phyloP scores from a whole-genome alignment of 2,329 filamentous ascomycete genomes.

The Colletotrichum sp. region DNA sequence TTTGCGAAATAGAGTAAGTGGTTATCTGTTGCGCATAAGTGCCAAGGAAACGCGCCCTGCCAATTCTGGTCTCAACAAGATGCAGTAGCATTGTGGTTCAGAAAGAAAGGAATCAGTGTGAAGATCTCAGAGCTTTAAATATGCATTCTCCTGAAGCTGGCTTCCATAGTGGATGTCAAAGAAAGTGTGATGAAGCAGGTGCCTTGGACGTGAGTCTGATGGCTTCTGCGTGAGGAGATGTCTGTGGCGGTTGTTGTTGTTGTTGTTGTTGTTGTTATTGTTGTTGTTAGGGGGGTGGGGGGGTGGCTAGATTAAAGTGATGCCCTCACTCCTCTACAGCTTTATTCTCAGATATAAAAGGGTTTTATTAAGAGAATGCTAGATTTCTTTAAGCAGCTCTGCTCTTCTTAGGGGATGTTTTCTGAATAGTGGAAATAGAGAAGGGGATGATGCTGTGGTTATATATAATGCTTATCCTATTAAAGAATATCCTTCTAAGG shows the following conservation, averaged over 20 bases:
- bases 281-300: too few species aligned
- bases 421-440: background rate
- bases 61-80: too few species aligned
- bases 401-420: fast-evolving
- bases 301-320: fast-evolving
- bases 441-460: background rate
- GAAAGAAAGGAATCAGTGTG: too few species aligned
- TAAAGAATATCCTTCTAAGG: fast-evolving
- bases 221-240: background rate
- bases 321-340: fast-evolving
- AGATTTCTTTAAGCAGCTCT: background rate
- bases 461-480: fast-evolving
- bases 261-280: too few species aligned
- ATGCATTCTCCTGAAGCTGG: background rate
- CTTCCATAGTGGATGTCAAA: background rate
- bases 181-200: background rate
- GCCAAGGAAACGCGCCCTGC: background rate
- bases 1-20: background rate
- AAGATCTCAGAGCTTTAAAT: background rate
- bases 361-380: background rate
- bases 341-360: background rate
- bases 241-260: background rate
- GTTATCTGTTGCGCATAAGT: background rate
- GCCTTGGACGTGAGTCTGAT: background rate
- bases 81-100: too few species aligned